Conservation (phyloP, 331 rosid genomes). For the Prunus yedoensis region DNA sequence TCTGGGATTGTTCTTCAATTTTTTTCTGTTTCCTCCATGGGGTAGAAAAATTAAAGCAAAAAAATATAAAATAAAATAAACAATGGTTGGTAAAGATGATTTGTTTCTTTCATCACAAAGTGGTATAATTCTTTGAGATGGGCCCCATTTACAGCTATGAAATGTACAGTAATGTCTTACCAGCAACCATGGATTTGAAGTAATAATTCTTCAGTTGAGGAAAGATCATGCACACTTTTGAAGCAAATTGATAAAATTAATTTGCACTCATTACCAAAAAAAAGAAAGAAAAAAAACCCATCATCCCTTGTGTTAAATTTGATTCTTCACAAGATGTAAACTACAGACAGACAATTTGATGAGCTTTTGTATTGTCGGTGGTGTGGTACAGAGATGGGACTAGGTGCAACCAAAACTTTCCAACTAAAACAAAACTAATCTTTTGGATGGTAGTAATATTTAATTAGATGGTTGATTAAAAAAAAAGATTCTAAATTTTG, state of each 20-base stretch:
- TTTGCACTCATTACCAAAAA: background rate
- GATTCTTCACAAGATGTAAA: too few species aligned
- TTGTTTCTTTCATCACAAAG: background rate
- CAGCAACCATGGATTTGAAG: background rate
- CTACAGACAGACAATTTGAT: background rate
- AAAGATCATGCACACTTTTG: background rate
- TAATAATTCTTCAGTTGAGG: background rate
- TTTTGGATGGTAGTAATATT: background rate
- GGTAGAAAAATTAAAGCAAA: background rate
- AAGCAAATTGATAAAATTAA: too few species aligned
- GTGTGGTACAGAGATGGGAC: background rate
- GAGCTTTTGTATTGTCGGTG: background rate
- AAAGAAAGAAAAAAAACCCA: too few species aligned
- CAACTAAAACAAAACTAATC: background rate
- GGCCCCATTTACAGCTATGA: background rate
- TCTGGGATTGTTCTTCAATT: background rate
- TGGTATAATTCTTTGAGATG: background rate
- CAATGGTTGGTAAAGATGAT: background rate
- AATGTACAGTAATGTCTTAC: background rate
- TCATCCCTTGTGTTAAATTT: too few species aligned
- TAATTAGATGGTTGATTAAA: background rate
- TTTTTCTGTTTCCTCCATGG: too few species aligned
- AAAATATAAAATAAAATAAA: too few species aligned
- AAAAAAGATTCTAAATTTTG: background rate
- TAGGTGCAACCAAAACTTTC: too few species aligned